Evolutionary conservation across 2,329 filamentous ascomycete species (phyloP), one percentile per base, ranked within the genome.

Genomic region (Saccharata proteae): DNA sequence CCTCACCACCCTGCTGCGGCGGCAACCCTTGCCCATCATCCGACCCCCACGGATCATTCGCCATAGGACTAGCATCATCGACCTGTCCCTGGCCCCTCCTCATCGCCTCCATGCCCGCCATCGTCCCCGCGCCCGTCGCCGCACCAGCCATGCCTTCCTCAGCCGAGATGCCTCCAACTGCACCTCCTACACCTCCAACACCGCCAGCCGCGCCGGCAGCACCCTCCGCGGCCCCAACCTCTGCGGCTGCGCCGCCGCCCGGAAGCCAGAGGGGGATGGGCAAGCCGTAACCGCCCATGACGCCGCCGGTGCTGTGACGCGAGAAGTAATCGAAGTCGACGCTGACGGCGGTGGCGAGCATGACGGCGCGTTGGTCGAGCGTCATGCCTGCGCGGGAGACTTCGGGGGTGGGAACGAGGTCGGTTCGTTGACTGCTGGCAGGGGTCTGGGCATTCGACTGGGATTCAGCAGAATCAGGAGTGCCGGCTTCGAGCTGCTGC

Each of bases 271-370:
- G 61, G 22, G 50, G 50, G 42, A 44, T 47, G 64, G 60, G 2
- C 37, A 55, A 45, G 5, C 39, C 32, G 41, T 65, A 58, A 25
- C 63, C 48, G 11, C 62, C 52, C 11, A 55, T 46, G 11, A 37
- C 54, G 7, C 61, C 60, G 3, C 55, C 47, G 12, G 57, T 49
- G 32, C 67, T 72, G 39, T 76, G 69, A 2, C 71, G 61, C 36
- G 71, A 76, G 54, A 78, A 78, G 50, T 77, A 78, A 46, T 78
- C 74, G 37, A 77, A 77, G 43, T 78, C 74, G 27, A 77, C 64
- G 34, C 62, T 71, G 9, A 77, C 72, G 5, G 74, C 74, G 1
- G 73, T 75, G 7, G 74, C 72, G 6, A 78, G 61, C 72, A 77
- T 77, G 16, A 77, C 64, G 3, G 74, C 74, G 32, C 74, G 62